Percentiles rank a stretch among this genome's conserved stretches.
phyloP scores from a whole-genome alignment of 306 rosid genomes.

The Rubus parviflorus region DNA sequence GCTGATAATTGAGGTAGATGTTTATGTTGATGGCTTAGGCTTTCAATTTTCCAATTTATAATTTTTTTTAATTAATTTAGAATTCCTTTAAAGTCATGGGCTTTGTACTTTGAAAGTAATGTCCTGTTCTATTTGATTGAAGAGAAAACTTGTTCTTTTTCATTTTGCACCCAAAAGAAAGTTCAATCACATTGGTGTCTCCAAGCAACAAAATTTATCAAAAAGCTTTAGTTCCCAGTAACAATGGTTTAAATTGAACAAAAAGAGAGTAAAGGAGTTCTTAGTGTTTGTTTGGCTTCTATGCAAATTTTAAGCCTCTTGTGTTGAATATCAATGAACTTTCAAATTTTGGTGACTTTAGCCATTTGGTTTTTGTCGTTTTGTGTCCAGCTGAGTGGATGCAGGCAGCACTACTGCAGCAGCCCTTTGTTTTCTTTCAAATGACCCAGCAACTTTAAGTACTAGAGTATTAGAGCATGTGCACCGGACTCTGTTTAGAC shows the following conservation, averaged over 20 bases:
- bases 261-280: background rate
- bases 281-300: background rate
- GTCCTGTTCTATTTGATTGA: slow-evolving; percentile 1
- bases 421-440: background rate
- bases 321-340: background rate
- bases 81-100: background rate
- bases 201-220: background rate
- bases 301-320: background rate
- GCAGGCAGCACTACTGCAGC: background rate
- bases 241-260: background rate
- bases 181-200: background rate
- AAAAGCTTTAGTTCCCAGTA: background rate
- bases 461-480: background rate
- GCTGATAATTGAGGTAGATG: background rate
- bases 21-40: background rate
- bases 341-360: background rate
- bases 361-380: background rate
- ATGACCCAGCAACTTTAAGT: background rate
- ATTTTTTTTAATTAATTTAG: background rate
- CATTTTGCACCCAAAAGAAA: background rate
- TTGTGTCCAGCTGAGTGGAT: background rate
- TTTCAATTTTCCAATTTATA: background rate
- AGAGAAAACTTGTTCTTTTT: background rate
- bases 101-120: background rate
- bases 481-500: no score